phyloP scores from a whole-genome alignment of 441 rosid genomes.

The Populus trichocarpa region DNA sequence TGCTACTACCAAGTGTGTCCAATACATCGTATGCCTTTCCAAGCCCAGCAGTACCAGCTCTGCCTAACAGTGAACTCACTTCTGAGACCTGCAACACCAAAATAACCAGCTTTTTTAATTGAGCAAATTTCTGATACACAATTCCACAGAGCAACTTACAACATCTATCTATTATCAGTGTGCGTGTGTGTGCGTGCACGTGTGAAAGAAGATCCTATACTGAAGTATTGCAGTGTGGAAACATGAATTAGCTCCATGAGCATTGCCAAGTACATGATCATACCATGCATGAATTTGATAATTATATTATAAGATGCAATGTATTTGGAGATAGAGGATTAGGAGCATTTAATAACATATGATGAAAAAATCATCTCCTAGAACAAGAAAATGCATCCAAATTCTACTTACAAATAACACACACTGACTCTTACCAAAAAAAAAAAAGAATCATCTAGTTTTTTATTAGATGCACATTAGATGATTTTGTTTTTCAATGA shows the following conservation, averaged over 20 bases:
- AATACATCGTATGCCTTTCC: slow-evolving; percentile 93
- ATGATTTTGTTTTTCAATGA: neutral
- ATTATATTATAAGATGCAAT: neutral
- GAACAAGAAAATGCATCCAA: neutral
- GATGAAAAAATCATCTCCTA: neutral
- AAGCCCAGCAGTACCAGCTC: slow-evolving; percentile 83
- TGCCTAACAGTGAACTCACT: slow-evolving; percentile 78
- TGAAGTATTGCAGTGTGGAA: neutral
- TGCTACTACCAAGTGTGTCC: slow-evolving; percentile 95
- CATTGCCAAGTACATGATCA: neutral
- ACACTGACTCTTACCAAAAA: neutral
- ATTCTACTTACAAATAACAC: neutral
- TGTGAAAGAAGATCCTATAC: neutral
- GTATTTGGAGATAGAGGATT: neutral
- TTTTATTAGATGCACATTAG: neutral
- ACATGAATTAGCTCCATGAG: neutral
- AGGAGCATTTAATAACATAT: neutral
- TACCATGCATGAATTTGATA: neutral
- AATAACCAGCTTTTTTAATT: neutral
- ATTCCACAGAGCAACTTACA: neutral
- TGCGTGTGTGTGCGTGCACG: neutral
- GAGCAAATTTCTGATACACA: neutral
- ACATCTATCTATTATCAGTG: neutral
- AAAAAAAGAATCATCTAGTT: neutral
- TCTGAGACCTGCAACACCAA: slow-evolving; percentile 69